These are phyloP conservation scores for Apiotrichum mycotoxinovorans DNA, from an alignment of 1,284 basidiomycete species.

Conservation along the genomic window DNA sequence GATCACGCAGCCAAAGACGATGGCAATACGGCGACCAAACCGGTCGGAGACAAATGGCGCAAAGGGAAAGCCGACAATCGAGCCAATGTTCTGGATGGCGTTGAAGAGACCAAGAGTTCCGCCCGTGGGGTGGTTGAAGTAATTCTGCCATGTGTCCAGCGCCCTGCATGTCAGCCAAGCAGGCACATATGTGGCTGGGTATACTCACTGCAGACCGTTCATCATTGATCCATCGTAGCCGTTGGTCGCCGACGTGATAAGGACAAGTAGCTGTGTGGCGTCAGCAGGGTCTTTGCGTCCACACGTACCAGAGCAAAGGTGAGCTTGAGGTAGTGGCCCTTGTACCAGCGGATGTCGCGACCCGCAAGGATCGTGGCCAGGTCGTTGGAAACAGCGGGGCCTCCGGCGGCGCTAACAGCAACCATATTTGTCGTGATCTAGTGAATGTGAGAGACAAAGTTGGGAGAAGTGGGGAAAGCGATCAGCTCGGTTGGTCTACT, in stretches of 20 bases:
- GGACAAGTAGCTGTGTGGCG: slow-evolving; percentile 20
- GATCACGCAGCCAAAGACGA: slow-evolving; percentile 27
- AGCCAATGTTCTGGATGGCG: slow-evolving; percentile 30
- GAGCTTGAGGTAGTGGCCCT: slow-evolving; percentile 25
- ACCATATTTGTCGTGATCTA: slow-evolving; percentile 4
- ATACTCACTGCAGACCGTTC: slow-evolving; percentile 20
- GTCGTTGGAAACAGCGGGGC: neutral
- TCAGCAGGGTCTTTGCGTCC: neutral
- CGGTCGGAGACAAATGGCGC: slow-evolving; percentile 30
- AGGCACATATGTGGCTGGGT: slow-evolving; percentile 1
- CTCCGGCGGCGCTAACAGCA: slow-evolving; percentile 5
- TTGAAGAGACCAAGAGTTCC: slow-evolving; percentile 27
- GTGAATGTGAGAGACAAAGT: too few species aligned
- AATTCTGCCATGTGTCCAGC: neutral
- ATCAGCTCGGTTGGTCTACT: too few species aligned
- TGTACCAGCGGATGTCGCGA: slow-evolving; percentile 35
- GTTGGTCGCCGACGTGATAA: slow-evolving; percentile 34
- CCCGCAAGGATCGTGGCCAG: slow-evolving; percentile 16
- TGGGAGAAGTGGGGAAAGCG: too few species aligned
- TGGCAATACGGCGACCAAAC: slow-evolving; percentile 42
- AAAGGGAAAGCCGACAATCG: slow-evolving; percentile 25
- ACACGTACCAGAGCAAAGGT: slow-evolving; percentile 26
- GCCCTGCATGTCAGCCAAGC: slow-evolving; percentile 6
- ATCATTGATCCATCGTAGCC: slow-evolving; percentile 29
- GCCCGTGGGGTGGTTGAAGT: slow-evolving; percentile 1